phyloP scores from a whole-genome alignment of 2,329 filamentous ascomycete genomes.

The Rhexocercosporidium sp. region DNA sequence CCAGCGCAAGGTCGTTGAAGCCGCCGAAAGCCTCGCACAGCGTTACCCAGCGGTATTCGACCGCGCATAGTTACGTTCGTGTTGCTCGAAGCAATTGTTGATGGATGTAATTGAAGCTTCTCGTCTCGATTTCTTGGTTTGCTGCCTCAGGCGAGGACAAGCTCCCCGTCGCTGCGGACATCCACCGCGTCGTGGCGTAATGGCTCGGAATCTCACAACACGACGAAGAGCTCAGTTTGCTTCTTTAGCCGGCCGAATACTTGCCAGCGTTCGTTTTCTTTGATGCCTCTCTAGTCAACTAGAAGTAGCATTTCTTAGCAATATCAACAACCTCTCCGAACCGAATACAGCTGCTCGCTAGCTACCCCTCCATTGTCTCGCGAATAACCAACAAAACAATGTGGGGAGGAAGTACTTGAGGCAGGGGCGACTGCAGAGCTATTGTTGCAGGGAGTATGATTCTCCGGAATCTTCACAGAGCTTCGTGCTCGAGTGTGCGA shows the following conservation, averaged over 20 bases:
- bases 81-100: conserved; percentile 22
- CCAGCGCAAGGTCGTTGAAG: conserved; percentile 27
- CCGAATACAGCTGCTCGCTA: conserved; percentile 20
- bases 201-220: conserved; percentile 25
- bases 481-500: conserved; percentile 38
- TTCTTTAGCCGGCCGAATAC: not conserved
- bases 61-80: conserved; percentile 38
- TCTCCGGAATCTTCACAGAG: conserved; percentile 36
- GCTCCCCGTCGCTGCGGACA: conserved; percentile 4
- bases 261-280: not conserved
- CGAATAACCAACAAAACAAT: conserved; percentile 27
- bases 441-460: conserved; percentile 36
- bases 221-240: not conserved
- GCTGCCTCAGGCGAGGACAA: conserved; percentile 19
- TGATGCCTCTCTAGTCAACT: not conserved
- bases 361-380: conserved; percentile 34
- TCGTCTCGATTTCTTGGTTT: conserved; percentile 1
- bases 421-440: conserved; percentile 27
- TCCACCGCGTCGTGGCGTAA: conserved; percentile 30
- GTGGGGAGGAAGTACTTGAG: conserved; percentile 27
- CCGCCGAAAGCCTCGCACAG: conserved; percentile 36
- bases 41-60: conserved; percentile 35
- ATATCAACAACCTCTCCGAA: not conserved
- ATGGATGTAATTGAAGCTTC: conserved; percentile 9
- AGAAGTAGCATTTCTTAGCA: not conserved